Percentiles rank a stretch among this genome's conserved stretches.
Conservation (phyloP, 768 basidiomycete species). For the Mycena alexandri region DNA sequence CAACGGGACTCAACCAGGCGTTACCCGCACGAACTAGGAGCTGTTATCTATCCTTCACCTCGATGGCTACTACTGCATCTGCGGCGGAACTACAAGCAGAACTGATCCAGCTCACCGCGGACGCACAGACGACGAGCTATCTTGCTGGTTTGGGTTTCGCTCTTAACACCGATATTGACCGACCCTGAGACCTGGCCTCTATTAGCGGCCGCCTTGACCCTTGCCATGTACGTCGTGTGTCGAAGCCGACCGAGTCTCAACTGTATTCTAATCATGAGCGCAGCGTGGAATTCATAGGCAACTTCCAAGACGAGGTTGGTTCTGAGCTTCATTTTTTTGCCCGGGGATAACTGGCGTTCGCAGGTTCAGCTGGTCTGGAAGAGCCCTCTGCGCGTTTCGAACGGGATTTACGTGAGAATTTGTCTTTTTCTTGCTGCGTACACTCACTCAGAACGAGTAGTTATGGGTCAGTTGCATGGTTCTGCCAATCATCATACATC, state of each 20-base stretch:
- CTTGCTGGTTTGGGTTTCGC: not conserved
- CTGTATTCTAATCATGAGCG: no score
- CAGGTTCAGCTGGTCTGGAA: conserved; percentile 1
- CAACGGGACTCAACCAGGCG: no score
- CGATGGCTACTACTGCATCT: no score
- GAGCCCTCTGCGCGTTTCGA: not conserved
- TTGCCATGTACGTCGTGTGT: conserved; percentile 1
- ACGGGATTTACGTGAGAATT: not conserved
- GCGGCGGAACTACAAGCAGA: not conserved
- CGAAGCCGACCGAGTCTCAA: not conserved
- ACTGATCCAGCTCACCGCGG: conserved; percentile 6
- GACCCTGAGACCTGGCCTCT: no score
- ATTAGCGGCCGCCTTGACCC: conserved; percentile 1
- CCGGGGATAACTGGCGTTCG: no score
- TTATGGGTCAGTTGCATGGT: no score
- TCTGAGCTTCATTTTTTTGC: no score
- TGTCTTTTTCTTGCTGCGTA: not conserved
- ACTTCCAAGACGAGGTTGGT: conserved; percentile 4
- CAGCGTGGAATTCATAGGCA: not conserved
- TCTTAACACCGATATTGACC: no score
- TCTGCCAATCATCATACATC: no score
- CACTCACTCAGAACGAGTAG: not conserved
- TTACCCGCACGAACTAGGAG: no score
- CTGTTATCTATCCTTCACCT: no score
- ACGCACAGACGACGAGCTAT: conserved; percentile 8